Evolutionary conservation across 768 basidiomycete species (phyloP).

Genomic region (Termitomyces sp.): DNA sequence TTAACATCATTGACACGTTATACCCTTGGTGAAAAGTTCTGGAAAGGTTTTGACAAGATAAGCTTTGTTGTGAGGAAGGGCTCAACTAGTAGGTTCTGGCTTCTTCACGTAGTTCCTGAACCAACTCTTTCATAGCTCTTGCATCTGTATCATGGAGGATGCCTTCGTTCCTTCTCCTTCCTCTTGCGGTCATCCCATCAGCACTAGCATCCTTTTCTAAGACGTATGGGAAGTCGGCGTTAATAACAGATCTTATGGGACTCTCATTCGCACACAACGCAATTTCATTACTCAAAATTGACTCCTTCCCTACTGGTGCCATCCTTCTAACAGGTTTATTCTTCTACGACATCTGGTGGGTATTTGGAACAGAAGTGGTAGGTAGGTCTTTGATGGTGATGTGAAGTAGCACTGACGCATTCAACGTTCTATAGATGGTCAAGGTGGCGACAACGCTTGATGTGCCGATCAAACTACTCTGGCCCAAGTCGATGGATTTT

Average conservation of each 20-base stretch:
- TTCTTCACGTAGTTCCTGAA: neutral
- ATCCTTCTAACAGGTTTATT: slow-evolving; percentile 82
- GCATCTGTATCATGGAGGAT: slow-evolving; percentile 45
- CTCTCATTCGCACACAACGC: slow-evolving; percentile 84
- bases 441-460: slow-evolving; percentile 87
- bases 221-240: slow-evolving; percentile 47
- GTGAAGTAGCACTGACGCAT: neutral
- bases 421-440: slow-evolving; percentile 61
- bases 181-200: slow-evolving; percentile 58
- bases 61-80: slow-evolving; percentile 41
- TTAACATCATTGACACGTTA: slow-evolving; percentile 44
- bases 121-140: slow-evolving; percentile 21
- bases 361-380: slow-evolving; percentile 84
- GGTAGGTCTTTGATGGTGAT: slow-evolving; percentile 29
- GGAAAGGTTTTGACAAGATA: slow-evolving; percentile 51
- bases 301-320: slow-evolving; percentile 84
- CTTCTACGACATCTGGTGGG: slow-evolving; percentile 94
- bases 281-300: slow-evolving; percentile 72
- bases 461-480: slow-evolving; percentile 89
- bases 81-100: slow-evolving; percentile 31
- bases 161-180: slow-evolving; percentile 51
- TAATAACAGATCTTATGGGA: slow-evolving; percentile 69
- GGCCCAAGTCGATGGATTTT: slow-evolving; percentile 63
- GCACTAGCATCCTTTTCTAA: slow-evolving; percentile 50
- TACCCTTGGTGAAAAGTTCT: slow-evolving; percentile 42